These are phyloP conservation scores for Neonothopanus nambi DNA, from an alignment of 1,284 basidiomycete genomes.

Conservation along the genomic window DNA sequence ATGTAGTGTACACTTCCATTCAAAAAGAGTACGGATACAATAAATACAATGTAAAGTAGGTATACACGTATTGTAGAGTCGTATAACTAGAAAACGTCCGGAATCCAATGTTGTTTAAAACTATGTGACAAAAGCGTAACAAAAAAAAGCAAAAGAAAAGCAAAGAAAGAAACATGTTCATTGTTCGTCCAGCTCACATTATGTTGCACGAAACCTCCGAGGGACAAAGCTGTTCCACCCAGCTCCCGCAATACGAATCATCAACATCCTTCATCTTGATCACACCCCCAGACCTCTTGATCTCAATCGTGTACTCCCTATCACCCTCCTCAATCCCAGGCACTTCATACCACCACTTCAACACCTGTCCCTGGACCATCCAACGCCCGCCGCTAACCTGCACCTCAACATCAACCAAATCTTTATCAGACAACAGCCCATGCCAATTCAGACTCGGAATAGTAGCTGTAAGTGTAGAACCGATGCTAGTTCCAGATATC, in stretches of 20 bases:
- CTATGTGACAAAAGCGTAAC: background rate
- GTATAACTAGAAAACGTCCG: too few relatives aligned
- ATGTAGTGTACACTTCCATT: too few relatives aligned
- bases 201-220: slow-evolving; percentile 7
- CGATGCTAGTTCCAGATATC: background rate
- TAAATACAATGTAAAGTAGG: too few relatives aligned
- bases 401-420: slow-evolving; percentile 42
- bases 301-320: slow-evolving; percentile 63
- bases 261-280: slow-evolving; percentile 38
- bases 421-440: slow-evolving; percentile 17
- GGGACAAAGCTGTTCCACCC: slow-evolving; percentile 16
- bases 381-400: slow-evolving; percentile 69
- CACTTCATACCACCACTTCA: slow-evolving; percentile 86
- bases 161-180: background rate
- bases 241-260: slow-evolving; percentile 3
- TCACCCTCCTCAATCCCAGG: slow-evolving; percentile 49
- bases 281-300: slow-evolving; percentile 63
- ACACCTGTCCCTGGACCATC: slow-evolving; percentile 66
- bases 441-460: slow-evolving; percentile 9
- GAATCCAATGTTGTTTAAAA: too few relatives aligned
- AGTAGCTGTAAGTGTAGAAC: background rate
- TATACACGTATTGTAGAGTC: too few relatives aligned
- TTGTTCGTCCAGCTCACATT: slow-evolving; percentile 8
- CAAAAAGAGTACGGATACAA: too few relatives aligned
- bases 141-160: background rate